Conservation (phyloP, 108 stramenopile genomes). For the Stephanodiscus minutulus region DNA sequence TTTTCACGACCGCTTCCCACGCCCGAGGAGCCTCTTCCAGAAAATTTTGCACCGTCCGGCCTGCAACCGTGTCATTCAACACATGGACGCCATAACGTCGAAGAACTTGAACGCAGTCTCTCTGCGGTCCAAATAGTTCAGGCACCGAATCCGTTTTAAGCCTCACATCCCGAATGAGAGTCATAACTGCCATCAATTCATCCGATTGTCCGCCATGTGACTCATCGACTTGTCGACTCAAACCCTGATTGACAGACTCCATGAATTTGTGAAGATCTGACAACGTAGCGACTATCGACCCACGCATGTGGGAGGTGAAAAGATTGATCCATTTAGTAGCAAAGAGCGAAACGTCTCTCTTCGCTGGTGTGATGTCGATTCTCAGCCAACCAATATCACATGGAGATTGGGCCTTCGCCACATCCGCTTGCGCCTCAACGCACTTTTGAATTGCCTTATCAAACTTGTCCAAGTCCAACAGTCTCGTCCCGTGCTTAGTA, state of each 20-base stretch:
- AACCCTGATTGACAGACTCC: conserved; percentile 53
- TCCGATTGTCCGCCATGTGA: conserved; percentile 51
- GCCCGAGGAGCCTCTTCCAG: conserved; percentile 82
- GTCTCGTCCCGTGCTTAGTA: conserved; percentile 52
- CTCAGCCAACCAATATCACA: conserved; percentile 86
- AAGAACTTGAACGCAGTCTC: conserved; percentile 70
- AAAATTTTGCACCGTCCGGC: conserved; percentile 63
- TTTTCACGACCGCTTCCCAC: conserved; percentile 86
- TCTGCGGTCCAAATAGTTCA: conserved; percentile 81
- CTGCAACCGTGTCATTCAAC: conserved; percentile 48
- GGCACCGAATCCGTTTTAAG: conserved; percentile 65
- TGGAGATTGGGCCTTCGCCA: conserved; percentile 49
- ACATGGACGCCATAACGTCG: conserved; percentile 83
- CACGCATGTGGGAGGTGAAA: conserved; percentile 65
- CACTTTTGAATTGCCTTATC: conserved; percentile 75
- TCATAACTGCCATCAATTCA: conserved; percentile 79
- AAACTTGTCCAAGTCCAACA: conserved; percentile 78
- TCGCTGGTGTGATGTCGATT: conserved; percentile 78
- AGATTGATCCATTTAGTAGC: conserved; percentile 72
- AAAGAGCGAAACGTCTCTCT: conserved; percentile 66
- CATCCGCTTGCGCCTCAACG: conserved; percentile 68
- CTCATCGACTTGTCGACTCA: conserved; percentile 61
- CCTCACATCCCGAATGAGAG: conserved; percentile 81
- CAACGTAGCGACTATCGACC: conserved; percentile 59
- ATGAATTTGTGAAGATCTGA: conserved; percentile 71